Evolutionary conservation across 2,329 filamentous ascomycete genomes (phyloP).

Genomic region (Plenodomus biglobosus): DNA sequence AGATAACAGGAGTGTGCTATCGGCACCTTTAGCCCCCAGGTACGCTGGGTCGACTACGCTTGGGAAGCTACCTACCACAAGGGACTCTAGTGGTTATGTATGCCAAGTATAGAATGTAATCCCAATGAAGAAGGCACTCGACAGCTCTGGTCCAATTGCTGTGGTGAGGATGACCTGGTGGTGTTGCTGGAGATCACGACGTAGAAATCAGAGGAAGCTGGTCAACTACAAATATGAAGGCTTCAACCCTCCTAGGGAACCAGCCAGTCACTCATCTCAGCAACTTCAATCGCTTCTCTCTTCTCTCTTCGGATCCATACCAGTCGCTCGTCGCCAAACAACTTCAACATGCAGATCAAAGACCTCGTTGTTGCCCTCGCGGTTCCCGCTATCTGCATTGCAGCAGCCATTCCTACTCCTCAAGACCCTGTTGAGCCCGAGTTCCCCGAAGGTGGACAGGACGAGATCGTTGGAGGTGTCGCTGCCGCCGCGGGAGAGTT

Average conservation of each 20-base stretch:
- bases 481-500: slow-evolving; percentile 28
- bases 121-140: slow-evolving; percentile 20
- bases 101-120: not conserved
- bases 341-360: slow-evolving; percentile 26
- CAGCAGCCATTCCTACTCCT: slow-evolving; percentile 21
- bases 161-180: slow-evolving; percentile 10
- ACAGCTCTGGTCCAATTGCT: slow-evolving; percentile 16
- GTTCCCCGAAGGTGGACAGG: slow-evolving; percentile 6
- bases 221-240: slow-evolving; percentile 19
- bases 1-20: slow-evolving; percentile 13
- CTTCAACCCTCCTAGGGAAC: slow-evolving; percentile 3
- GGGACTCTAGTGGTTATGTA: slow-evolving; percentile 1
- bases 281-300: slow-evolving; percentile 1
- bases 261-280: slow-evolving; percentile 22
- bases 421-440: slow-evolving; percentile 15
- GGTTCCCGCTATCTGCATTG: slow-evolving; percentile 22
- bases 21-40: not conserved
- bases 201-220: slow-evolving; percentile 1
- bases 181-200: slow-evolving; percentile 10
- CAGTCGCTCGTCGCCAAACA: not conserved
- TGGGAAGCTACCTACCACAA: slow-evolving; percentile 4
- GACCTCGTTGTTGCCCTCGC: slow-evolving; percentile 25
- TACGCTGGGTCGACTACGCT: slow-evolving; percentile 5
- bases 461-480: slow-evolving; percentile 29
- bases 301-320: not conserved